Base-by-base conservation (phyloP, 1,284 basidiomycete genomes). In the Acaromyces ingoldii region DNA sequence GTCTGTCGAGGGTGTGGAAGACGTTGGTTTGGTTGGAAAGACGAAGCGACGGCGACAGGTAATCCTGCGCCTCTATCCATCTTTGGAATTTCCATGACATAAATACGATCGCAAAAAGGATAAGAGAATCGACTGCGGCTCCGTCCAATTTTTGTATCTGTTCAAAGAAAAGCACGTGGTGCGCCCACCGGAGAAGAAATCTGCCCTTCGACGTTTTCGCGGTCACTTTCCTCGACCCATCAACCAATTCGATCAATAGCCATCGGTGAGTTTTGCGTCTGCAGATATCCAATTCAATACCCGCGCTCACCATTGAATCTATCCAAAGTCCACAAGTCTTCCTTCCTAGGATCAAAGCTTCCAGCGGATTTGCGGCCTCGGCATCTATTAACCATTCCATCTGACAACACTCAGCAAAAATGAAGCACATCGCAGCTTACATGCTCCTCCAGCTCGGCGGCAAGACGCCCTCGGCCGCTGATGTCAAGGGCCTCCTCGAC, bases 371-470 rank as follows among this genome's bases (percentile, higher is more conserved):
- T 72, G 60, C 66, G 71, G 70, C 63, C 61, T 46, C 58, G 49
- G 49, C 49, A 51, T 29, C 49, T 49, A n/a, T 31, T 37, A 44
- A 42, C 36, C 38, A 49, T 42, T 29, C 17, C 24, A 51, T 22
- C 47, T 36, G 52, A 33, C 42, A 33, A 30, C 19, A 26, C 19
- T 2, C 26, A 46, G 15, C 17, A 7, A 66, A 54, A 58, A 72
- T 74, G 74, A 73, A 72, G 69, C 58, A 64, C 60, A 69, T 71
- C 59, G 75, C 72, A 17, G 70, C 74, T 70, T 98, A 96, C 83
- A 85, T 99, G 67, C 89, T 99, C 78, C 90, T 97, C 80, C 87
- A 89, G 79, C 84, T 86, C 77, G 95, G 91, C 71, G 95, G 95
- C 63, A 96, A 97, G 78, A 85, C 83, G 64, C 95, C 95, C 64